Percentiles rank a stretch among this genome's conserved stretches.
phyloP scores from a whole-genome alignment of 139 green algal genomes.

The Chlamydomonas applanata region DNA sequence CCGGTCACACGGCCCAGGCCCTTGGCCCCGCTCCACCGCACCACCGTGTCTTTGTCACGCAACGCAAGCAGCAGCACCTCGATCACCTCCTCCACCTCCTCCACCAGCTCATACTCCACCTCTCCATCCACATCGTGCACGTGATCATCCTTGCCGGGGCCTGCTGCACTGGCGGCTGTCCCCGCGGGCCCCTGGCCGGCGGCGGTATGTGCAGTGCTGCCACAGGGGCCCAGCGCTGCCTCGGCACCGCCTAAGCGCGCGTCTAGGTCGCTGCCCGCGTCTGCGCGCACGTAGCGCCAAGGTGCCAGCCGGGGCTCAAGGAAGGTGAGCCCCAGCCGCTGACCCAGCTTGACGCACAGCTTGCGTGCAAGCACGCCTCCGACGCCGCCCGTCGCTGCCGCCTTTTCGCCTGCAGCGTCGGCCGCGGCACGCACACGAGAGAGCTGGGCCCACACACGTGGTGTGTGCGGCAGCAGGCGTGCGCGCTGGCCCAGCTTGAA shows the following conservation, averaged over 20 bases:
- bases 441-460: slow-evolving; percentile 49
- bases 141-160: neutral
- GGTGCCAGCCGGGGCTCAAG: slow-evolving; percentile 67
- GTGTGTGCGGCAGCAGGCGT: slow-evolving; percentile 47
- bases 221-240: neutral
- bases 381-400: neutral
- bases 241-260: neutral
- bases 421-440: neutral
- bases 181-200: too few relatives aligned
- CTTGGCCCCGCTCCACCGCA: slow-evolving; percentile 94
- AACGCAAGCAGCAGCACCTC: slow-evolving; percentile 64
- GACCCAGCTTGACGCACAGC: slow-evolving; percentile 82
- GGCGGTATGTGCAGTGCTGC: neutral
- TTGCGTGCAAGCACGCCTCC: slow-evolving; percentile 56
- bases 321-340: slow-evolving; percentile 75
- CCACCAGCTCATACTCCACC: slow-evolving; percentile 64
- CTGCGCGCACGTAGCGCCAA: slow-evolving; percentile 74
- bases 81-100: slow-evolving; percentile 55
- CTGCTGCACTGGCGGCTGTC: neutral
- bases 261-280: slow-evolving; percentile 27
- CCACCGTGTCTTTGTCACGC: slow-evolving; percentile 89
- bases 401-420: slow-evolving; percentile 11
- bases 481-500: slow-evolving; percentile 70
- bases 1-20: slow-evolving; percentile 83
- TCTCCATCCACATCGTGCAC: slow-evolving; percentile 29